These are phyloP conservation scores for Pulveroboletus sp. DNA, from an alignment of 768 basidiomycete species.

Conservation along the genomic window DNA sequence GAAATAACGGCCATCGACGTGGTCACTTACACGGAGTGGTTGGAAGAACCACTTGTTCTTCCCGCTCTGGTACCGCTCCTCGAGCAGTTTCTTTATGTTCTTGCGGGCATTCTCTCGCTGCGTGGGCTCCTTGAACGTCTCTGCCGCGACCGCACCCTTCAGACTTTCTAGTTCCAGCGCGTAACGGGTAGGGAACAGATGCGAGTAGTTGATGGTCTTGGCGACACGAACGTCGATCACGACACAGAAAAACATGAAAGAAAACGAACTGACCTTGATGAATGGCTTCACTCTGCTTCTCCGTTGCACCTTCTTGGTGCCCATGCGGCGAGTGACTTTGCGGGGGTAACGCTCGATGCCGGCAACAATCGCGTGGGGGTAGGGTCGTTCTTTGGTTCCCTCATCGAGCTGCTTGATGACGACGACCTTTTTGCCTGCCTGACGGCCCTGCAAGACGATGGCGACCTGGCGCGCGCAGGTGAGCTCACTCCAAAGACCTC, in stretches of 20 bases:
- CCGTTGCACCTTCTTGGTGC: slow-evolving; percentile 87
- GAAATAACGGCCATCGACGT: background rate
- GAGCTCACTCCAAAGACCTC: background rate
- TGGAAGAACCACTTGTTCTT: slow-evolving; percentile 99
- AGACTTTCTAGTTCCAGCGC: slow-evolving; percentile 93
- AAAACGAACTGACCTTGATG: slow-evolving; percentile 74
- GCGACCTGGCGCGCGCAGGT: slow-evolving; percentile 56
- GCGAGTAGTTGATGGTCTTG: slow-evolving; percentile 94
- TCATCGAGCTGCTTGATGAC: slow-evolving; percentile 98
- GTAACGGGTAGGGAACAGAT: slow-evolving; percentile 99
- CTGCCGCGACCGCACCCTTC: slow-evolving; percentile 78
- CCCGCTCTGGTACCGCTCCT: slow-evolving; percentile 89
- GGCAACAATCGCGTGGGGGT: slow-evolving; percentile 97
- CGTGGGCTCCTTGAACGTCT: slow-evolving; percentile 97
- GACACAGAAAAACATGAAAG: background rate
- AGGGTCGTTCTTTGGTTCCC: slow-evolving; percentile 92
- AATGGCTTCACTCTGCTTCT: slow-evolving; percentile 99
- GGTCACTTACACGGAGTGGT: slow-evolving; percentile 62
- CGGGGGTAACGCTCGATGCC: slow-evolving; percentile 97
- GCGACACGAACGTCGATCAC: background rate
- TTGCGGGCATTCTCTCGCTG: slow-evolving; percentile 95
- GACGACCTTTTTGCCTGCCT: slow-evolving; percentile 99
- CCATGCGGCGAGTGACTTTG: slow-evolving; percentile 97
- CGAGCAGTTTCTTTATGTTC: slow-evolving; percentile 91
- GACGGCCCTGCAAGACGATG: slow-evolving; percentile 97